Evolutionary conservation across 805 yeast species (phyloP), one percentile per base, ranked within the genome.

Genomic region (Brettanomyces bruxellensis): DNA sequence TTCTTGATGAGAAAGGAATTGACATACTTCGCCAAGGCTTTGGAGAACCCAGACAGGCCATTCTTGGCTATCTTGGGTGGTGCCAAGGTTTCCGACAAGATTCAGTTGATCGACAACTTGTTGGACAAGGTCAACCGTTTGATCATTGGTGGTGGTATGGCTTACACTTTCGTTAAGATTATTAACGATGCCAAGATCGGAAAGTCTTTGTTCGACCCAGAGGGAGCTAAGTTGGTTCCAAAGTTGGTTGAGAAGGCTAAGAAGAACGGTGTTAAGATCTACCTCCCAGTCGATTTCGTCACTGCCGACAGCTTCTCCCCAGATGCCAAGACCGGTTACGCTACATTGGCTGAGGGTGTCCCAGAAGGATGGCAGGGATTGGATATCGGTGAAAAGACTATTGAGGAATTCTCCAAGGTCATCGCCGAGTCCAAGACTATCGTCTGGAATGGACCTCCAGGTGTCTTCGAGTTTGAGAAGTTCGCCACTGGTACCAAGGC

Each of bases 361-460:
- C 95, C 97, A 66, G 95, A 83, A 59, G 82, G 83, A 60, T 84
- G 95, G 86, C 83, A 85, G 82, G 99, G 99, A 66, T 79, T 93
- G 64, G 99, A 93, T 72, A 81, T 81, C 62, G 99, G 99, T 73
- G 90, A 89, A 73, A 83, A 86, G 75, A 78, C 95, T 52, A 75
- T 79, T 62, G 77, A 81, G 70, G 76, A 85, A 58, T 93, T 86
- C 67, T 78, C 83, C 56, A 81, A 73, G 56, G 83, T 96, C 55
- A 87, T 93, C 60, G 84, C 85, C 55, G 77, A 83, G 72, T 95
- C 99, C 59, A 89, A 91, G 82, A 93, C 99, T 63, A 91, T 93
- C 62, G 93, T 93, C 67, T 93, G 99, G 99, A 93, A 93, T 78
- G 99, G 99, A 69, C 99, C 99, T 55, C 97, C 99, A 72, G 99